Percentiles rank a stretch among this genome's conserved stretches.
Conservation (phyloP, 805 yeast genomes). For the Kuraishia piskuri region DNA sequence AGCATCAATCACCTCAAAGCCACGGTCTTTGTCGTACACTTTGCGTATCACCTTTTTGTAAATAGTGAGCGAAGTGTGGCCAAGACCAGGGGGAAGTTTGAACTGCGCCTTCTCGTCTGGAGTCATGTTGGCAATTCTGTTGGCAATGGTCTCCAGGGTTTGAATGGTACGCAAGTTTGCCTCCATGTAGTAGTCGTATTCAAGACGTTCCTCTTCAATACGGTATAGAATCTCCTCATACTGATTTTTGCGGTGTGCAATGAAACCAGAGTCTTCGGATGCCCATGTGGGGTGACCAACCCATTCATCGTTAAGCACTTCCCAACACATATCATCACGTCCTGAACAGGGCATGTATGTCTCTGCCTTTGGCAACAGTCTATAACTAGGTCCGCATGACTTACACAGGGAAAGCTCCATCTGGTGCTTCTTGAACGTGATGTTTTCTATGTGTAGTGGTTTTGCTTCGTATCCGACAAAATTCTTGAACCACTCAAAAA, state of each 20-base stretch:
- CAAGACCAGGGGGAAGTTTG: conserved; percentile 87
- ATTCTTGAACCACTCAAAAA: conserved; percentile 84
- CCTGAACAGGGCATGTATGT: conserved; percentile 97
- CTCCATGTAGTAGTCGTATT: conserved; percentile 93
- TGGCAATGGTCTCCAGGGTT: conserved; percentile 90
- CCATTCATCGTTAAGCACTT: conserved; percentile 97
- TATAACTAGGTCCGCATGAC: conserved; percentile 91
- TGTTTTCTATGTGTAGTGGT: conserved; percentile 83
- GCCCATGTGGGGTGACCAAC: conserved; percentile 99
- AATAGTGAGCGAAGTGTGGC: conserved; percentile 84
- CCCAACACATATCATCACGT: conserved; percentile 99
- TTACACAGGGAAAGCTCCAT: conserved; percentile 85
- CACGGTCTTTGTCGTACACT: conserved; percentile 89
- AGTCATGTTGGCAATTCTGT: conserved; percentile 87
- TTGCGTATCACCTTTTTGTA: conserved; percentile 91
- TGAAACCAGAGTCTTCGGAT: conserved; percentile 96
- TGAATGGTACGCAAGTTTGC: conserved; percentile 92
- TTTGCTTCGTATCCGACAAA: conserved; percentile 85
- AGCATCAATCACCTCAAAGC: conserved; percentile 93
- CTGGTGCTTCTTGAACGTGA: conserved; percentile 82
- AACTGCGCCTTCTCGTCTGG: conserved; percentile 80
- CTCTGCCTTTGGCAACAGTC: conserved; percentile 87
- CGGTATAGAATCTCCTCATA: conserved; percentile 93
- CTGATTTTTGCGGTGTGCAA: conserved; percentile 97
- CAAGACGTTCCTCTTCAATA: conserved; percentile 96